Conservation (phyloP, 2,329 filamentous ascomycete genomes). For the Calonectria leucothoes region DNA sequence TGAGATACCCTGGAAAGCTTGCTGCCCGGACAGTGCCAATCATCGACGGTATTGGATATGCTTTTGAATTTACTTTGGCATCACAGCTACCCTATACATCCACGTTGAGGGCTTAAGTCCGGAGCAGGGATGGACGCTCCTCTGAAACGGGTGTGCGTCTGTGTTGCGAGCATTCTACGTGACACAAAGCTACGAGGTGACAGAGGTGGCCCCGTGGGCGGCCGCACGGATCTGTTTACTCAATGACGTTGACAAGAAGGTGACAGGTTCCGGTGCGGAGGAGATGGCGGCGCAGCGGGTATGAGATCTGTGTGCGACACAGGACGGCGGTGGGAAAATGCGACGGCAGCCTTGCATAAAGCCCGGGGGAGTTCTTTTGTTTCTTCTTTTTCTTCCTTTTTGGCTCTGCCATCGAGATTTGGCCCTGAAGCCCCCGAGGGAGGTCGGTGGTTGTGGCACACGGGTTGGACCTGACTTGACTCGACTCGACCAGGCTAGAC, state of each 20-base stretch:
- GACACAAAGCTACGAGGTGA: not conserved
- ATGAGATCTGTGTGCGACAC: conserved; percentile 1
- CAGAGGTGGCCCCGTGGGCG: not conserved
- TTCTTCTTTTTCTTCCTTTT: no score
- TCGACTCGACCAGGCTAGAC: not conserved
- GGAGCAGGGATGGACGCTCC: not conserved
- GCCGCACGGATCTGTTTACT: not conserved
- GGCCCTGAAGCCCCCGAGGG: not conserved
- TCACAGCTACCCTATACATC: not conserved
- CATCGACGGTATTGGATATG: not conserved
- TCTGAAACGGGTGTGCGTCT: not conserved
- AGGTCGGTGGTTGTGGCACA: not conserved
- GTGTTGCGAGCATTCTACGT: not conserved
- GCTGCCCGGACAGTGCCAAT: not conserved
- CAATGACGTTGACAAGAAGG: not conserved
- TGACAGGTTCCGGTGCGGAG: not conserved
- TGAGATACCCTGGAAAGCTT: not conserved
- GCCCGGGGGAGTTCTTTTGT: no score
- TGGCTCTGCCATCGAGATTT: not conserved
- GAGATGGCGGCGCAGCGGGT: not conserved
- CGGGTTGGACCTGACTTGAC: conserved; percentile 4
- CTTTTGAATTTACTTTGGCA: not conserved
- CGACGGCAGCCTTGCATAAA: not conserved
- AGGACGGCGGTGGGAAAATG: not conserved
- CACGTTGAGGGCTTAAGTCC: not conserved